phyloP scores from a whole-genome alignment of 1,284 basidiomycete species.

The Ustanciosporium gigantosporum region DNA sequence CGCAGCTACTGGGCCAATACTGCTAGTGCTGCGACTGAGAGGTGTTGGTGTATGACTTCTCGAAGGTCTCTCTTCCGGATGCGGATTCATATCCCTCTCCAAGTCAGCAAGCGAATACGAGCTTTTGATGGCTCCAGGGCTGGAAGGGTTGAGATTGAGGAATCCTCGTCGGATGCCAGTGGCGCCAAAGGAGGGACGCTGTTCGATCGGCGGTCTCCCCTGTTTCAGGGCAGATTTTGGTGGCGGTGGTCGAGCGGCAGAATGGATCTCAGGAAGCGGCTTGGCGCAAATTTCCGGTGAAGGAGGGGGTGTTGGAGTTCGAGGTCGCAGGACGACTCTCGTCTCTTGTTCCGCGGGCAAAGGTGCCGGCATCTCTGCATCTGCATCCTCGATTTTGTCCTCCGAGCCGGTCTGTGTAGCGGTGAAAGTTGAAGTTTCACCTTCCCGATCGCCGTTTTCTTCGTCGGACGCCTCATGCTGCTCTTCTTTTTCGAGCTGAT shows the following conservation, averaged over 20 bases:
- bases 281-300: constrained; percentile 16
- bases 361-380: background rate
- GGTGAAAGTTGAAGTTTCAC: too few relatives aligned
- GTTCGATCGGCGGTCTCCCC: constrained; percentile 9
- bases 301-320: constrained; percentile 27
- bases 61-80: constrained; percentile 8
- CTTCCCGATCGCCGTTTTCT: constrained; percentile 4
- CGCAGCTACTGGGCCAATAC: constrained; percentile 2
- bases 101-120: constrained; percentile 39
- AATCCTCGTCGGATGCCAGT: constrained; percentile 42
- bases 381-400: background rate
- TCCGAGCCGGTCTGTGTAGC: background rate
- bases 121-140: constrained; percentile 41
- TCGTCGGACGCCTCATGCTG: constrained; percentile 14
- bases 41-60: constrained; percentile 24
- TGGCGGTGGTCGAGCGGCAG: constrained; percentile 31
- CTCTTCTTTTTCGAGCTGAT: constrained; percentile 46
- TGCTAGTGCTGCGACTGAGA: constrained; percentile 5
- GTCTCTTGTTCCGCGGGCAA: constrained; percentile 13
- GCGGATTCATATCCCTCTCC: constrained; percentile 8
- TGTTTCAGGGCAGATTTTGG: constrained; percentile 33
- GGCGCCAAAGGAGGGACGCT: constrained; percentile 29
- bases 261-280: constrained; percentile 27
- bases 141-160: constrained; percentile 43
- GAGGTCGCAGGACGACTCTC: constrained; percentile 24